Base-by-base conservation (phyloP, 225 moss, liverwort and hornwort genomes). In the Antitrichia curtipendula region DNA sequence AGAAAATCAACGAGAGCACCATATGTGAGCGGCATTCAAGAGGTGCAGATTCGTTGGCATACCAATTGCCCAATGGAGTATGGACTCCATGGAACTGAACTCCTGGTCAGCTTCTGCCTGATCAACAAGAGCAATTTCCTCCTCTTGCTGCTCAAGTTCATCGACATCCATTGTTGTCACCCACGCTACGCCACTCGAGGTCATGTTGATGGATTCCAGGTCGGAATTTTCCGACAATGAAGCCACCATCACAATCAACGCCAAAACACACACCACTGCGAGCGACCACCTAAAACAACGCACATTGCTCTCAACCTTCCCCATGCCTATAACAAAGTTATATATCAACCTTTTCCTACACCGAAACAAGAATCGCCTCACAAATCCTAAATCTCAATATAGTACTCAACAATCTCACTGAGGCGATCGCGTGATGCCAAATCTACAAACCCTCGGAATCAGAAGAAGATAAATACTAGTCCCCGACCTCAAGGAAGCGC, bases 61-160 rank as follows among this genome's bases (percentile, higher is more conserved):
- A 98, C 98, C 96, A 28, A 98, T 96, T 61, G 98, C 98, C 98
- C 98, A 98, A 81, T 96, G 96, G 79, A 98, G 93, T 87, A 98
- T 95, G 70, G 96, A 96, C 80, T 98, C 98, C 89, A 98, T 95
- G 80, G 96, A 95, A 79, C 84, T 88, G 80, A 95, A 96, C 38
- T 88, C 94, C 81, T 93, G 88, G 58, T 89, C 94, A 89, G 88
- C 76, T 87, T 95, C 94, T 62, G 56, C 86, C 77, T 84, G 90
- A 78, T 95, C 94, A 31, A 74, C 92, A 59, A 86, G 36, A 50
- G 73, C 82, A 58, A 81, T 85, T 59, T 91, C 89, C 83, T 93
- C 84, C 29, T 93, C 90, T 6, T 76, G 83, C 59, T 82, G 90
- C 87, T 92, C 94, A 40, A 94, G 88, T 81, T 96, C 96, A 49